Base-by-base conservation (phyloP, 345 rosid species). In the Dovyalis caffra region DNA sequence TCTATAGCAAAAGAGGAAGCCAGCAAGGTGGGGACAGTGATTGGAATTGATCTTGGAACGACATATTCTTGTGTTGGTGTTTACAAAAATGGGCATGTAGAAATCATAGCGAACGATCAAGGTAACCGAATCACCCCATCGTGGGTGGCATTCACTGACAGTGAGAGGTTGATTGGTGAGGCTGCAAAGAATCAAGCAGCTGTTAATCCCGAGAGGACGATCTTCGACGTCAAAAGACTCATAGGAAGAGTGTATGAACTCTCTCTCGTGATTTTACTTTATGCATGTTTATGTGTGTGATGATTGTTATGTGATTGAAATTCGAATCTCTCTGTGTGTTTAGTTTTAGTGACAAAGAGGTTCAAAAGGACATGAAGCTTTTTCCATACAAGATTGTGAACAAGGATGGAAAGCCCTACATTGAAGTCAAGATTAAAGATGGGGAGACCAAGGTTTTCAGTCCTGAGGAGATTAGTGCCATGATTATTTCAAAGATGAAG, bases 51-150 rank as follows among this genome's bases (percentile, higher is more conserved):
- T 74, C 97, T 95, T 32, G 99, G 99, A 1, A 95, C 99, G 8
- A 95, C 99, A 0, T 95, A 95, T 69, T 95, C 99, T 0, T 95
- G 99, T 83, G 99, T 95, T 56, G 99, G 98, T 81, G 99, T 95
- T 45, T 95, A 95, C 88, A 92, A 90, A 84, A 91, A 91, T 33
- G 99, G 99, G 38, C 97, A 95, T 77, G 99, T 95, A 0, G 99
- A 95, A 70, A 95, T 95, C 81, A 92, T 95, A 83, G 98, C 99
- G 51, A 95, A 95, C 74, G 99, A 95, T 82, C 99, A 95, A 81
- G 98, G 99, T n/a, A 95, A 95, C 84, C 93, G 98, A 81, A 92
- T 95, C 57, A 95, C 99, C 60, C 99, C 99, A 29, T 95, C 99
- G 0, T 95, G 98, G 99, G 99, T 95, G 14, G 99, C 83, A 71